Evolutionary conservation across 164 flowering plant genomes (phyloP), one percentile per base, ranked within the genome.

Genomic region (Annona cherimola): DNA sequence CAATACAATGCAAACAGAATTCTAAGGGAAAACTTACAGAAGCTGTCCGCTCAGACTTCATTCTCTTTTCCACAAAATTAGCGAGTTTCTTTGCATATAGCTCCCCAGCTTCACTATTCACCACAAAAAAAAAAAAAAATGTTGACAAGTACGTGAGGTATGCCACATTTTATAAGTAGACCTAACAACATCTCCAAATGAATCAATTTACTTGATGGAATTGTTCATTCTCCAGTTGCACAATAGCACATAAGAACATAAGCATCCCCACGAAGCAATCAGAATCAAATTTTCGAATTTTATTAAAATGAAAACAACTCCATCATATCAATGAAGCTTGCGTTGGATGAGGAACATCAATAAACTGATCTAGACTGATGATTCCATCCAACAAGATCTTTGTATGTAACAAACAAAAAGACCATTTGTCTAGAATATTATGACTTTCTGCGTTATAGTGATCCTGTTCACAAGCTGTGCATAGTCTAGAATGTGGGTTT

Each of bases 11-110:
- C 14, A 50, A 50, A 50, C 14, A 50, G 14, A 50, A 55, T 54
- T 54, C 26, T 4, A 42, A 6, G 26, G 14, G 16, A 67, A 71
- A 77, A 46, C 96, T 93, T 83, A 96, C 99, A 68, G 98, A 93
- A 73, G 98, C 99, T 79, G 99, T 94, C 69, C 87, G 82, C 78
- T 96, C 99, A 79, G 86, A 76, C 82, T 93, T 90, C 76, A 96
- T 83, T 73, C 99, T 83, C 83, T 90, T 93, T 69, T 91, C 98
- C 61, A 96, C 91, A 78, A 96, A 96, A 83, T 90, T 91, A 4
- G 94, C 82, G 69, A 96, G 97, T 79, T 89, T 96, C 87, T 88
- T 96, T 42, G 92, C 76, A 81, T 96, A 96, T 63, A 96, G 75
- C 79, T 89, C 91, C 64, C 99, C 99, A 74, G 87, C 70, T 81